phyloP scores from a whole-genome alignment of 106 monocot genomes.

The Dioscorea alata region DNA sequence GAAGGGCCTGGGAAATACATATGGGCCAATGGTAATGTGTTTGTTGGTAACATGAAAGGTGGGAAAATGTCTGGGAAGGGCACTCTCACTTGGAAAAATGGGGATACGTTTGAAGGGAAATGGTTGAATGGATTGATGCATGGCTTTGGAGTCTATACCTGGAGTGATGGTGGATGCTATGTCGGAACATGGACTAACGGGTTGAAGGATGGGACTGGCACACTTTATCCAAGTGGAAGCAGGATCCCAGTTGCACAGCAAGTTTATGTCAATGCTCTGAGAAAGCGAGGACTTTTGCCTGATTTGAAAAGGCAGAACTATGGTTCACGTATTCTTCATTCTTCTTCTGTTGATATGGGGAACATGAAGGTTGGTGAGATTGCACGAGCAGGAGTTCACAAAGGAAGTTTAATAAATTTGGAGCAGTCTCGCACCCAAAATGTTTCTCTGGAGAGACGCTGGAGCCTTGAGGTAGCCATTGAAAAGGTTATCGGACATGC shows the following conservation, averaged over 20 bases:
- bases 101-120: conserved; percentile 82
- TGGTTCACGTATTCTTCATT: conserved; percentile 78
- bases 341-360: conserved; percentile 78
- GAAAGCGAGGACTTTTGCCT: conserved; percentile 68
- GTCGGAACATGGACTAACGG: conserved; percentile 97
- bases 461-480: conserved; percentile 98
- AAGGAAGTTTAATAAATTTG: conserved; percentile 41
- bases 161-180: conserved; percentile 83
- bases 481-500: conserved; percentile 74
- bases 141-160: conserved; percentile 90
- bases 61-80: conserved; percentile 91
- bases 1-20: conserved; percentile 90
- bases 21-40: conserved; percentile 78
- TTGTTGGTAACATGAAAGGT: conserved; percentile 75
- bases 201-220: conserved; percentile 92
- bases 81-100: conserved; percentile 86
- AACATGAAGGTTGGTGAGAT: conserved; percentile 48
- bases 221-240: conserved; percentile 77
- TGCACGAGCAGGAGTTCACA: conserved; percentile 26
- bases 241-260: conserved; percentile 67
- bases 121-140: conserved; percentile 93
- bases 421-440: conserved; percentile 47
- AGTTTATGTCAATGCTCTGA: conserved; percentile 70
- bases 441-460: conserved; percentile 80
- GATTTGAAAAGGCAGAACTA: conserved; percentile 68